A percentile compares a stretch with the other conserved stretches of the same genome.
These are phyloP conservation scores for Aspergillus brunneoviolaceus DNA, from an alignment of 2,329 filamentous ascomycete genomes.

Conservation along the genomic window DNA sequence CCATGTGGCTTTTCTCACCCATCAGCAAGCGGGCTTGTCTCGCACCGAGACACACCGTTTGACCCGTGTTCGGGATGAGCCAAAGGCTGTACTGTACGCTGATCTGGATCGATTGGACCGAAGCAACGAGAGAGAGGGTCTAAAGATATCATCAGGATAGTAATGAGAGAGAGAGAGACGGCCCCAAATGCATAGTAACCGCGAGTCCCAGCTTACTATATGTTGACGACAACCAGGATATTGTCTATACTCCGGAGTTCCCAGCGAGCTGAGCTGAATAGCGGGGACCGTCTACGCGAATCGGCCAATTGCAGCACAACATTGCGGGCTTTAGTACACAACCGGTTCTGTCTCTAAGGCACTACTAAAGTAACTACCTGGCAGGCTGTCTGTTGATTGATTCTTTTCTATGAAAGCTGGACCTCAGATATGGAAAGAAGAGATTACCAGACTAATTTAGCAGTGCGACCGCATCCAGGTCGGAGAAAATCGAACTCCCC, in stretches of 20 bases:
- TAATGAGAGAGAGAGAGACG: no score
- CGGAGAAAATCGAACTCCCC: neutral
- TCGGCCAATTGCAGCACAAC: neutral
- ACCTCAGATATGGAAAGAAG: neutral
- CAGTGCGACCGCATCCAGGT: neutral
- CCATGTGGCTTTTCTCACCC: slow-evolving; percentile 2
- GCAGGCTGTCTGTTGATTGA: neutral
- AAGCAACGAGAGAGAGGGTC: no score
- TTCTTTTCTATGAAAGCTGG: neutral
- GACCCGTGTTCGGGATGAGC: neutral
- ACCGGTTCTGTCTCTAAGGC: neutral
- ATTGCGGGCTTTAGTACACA: neutral
- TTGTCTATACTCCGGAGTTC: neutral
- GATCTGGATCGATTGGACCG: neutral
- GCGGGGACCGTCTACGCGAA: neutral
- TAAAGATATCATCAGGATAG: no score
- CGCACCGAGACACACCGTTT: neutral
- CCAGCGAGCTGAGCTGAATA: slow-evolving; percentile 8
- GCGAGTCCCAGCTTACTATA: no score
- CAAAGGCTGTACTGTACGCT: neutral
- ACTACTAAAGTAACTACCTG: neutral
- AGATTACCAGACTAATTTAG: neutral
- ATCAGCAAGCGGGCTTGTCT: neutral
- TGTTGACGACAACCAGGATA: no score
- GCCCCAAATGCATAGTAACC: no score